phyloP scores from a whole-genome alignment of 2,329 filamentous ascomycete genomes.

The Lecanicillium sp. region DNA sequence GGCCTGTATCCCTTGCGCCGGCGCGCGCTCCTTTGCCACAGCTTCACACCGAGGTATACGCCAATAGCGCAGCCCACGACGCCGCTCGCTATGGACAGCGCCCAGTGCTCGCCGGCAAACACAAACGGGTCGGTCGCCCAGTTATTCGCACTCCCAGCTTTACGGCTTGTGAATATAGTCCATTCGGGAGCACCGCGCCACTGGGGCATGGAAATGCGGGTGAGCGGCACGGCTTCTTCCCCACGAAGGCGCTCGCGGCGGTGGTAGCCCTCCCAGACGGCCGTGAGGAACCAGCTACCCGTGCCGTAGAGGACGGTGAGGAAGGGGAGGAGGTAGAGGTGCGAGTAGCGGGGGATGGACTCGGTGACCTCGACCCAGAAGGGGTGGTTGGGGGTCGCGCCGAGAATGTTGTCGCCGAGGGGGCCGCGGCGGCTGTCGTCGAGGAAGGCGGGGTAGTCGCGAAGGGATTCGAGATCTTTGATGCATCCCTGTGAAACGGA shows the following conservation, averaged over 20 bases:
- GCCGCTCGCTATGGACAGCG: slow-evolving; percentile 1
- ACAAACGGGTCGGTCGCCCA: slow-evolving; percentile 5
- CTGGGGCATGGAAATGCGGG: slow-evolving; percentile 7
- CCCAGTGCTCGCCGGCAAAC: slow-evolving; percentile 1
- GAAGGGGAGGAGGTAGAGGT: background rate
- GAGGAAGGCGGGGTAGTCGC: background rate
- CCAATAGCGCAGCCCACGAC: slow-evolving; percentile 1
- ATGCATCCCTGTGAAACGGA: slow-evolving; percentile 4
- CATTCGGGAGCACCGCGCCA: slow-evolving; percentile 12
- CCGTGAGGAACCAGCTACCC: slow-evolving; percentile 11
- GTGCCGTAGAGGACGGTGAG: slow-evolving; percentile 3
- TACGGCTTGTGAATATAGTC: slow-evolving; percentile 9
- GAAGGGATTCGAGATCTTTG: slow-evolving; percentile 6
- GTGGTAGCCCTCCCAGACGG: slow-evolving; percentile 5
- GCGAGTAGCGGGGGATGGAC: slow-evolving; percentile 4
- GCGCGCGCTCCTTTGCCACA: background rate
- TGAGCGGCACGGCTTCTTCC: slow-evolving; percentile 2
- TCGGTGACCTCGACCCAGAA: slow-evolving; percentile 8
- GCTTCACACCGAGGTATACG: slow-evolving; percentile 1
- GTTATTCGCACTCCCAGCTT: background rate
- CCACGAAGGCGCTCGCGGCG: slow-evolving; percentile 3
- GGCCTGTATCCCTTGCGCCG: slow-evolving; percentile 6
- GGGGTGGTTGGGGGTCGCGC: slow-evolving; percentile 2
- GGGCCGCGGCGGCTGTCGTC: slow-evolving; percentile 5
- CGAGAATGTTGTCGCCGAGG: slow-evolving; percentile 4